Conservation (phyloP, 805 yeast species). For the Cyberlindnera misumaiensis region DNA sequence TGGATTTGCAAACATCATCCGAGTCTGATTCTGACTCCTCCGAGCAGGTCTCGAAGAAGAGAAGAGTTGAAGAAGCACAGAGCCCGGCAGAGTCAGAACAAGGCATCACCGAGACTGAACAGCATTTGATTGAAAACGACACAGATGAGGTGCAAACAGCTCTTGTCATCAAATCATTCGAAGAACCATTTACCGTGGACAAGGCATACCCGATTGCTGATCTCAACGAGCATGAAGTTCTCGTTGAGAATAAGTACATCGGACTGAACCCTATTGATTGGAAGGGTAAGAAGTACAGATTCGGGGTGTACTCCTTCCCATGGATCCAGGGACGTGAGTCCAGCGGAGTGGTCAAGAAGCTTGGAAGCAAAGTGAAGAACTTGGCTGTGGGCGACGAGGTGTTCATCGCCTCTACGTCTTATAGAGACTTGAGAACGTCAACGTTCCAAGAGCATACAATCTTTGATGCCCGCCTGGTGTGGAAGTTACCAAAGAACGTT, state of each 20-base stretch:
- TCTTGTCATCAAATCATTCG: slow-evolving; percentile 21
- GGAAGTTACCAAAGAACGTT: slow-evolving; percentile 34
- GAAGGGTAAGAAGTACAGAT: slow-evolving; percentile 40
- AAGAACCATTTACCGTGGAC: slow-evolving; percentile 20
- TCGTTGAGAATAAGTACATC: slow-evolving; percentile 27
- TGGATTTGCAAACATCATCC: slow-evolving; percentile 8
- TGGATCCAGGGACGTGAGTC: slow-evolving; percentile 46
- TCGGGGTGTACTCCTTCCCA: slow-evolving; percentile 41
- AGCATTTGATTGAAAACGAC: slow-evolving; percentile 9
- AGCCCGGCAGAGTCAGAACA: no score
- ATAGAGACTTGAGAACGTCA: slow-evolving; percentile 39
- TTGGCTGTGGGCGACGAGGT: slow-evolving; percentile 32
- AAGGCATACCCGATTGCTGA: slow-evolving; percentile 17
- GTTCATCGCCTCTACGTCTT: slow-evolving; percentile 39
- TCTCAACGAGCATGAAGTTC: slow-evolving; percentile 23
- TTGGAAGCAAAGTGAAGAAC: slow-evolving; percentile 28
- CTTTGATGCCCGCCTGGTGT: slow-evolving; percentile 37
- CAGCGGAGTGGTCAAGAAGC: slow-evolving; percentile 32
- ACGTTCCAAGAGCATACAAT: slow-evolving; percentile 42
- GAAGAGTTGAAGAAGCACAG: slow-evolving; percentile 3
- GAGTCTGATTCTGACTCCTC: slow-evolving; percentile 10
- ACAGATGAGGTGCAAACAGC: slow-evolving; percentile 16
- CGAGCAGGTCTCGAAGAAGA: slow-evolving; percentile 4
- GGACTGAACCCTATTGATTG: slow-evolving; percentile 45
- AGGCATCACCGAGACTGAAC: slow-evolving; percentile 3